Evolutionary conservation across 2,329 filamentous ascomycete genomes (phyloP), one percentile per base, ranked within the genome.

Genomic region (Lecanicillium sp.): DNA sequence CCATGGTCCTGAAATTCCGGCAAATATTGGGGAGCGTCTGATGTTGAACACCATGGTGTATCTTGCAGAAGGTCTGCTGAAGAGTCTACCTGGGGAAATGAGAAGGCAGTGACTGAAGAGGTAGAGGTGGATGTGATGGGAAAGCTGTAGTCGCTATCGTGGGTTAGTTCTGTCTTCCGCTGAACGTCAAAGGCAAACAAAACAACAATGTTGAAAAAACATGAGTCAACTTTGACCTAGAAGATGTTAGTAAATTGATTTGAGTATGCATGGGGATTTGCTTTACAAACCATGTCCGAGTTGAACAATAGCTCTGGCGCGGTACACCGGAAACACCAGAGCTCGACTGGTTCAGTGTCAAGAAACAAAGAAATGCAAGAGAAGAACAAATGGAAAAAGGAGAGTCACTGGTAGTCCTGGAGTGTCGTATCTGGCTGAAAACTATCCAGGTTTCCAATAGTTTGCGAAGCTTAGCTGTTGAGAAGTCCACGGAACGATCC

Each of bases 21-120:
- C 57, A 75, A 73, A 70, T 71, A 73, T 68, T 76, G 73, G 72
- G 70, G 52, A 54, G 71, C 71, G 70, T 78, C 73, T 65, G 62
- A 62, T 65, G 70, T 61, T 55, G 67, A 55, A 51, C 68, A 72
- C 73, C 73, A 78, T 54, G 70, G 63, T 56, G 70, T 65, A 63
- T 70, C 65, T 51, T 58, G 58, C 44, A 73, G 63, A 57, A 72
- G 67, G 66, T 74, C 72, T 55, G 68, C 51, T 57, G 70, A 63
- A 65, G 71, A 70, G 71, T 70, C 73, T 70, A 71, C 71, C 56
- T 75, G 71, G 68, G 68, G 67, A 60, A 70, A 74, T 62, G 71
- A 65, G 69, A 74, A 73, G 57, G 73, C 66, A 58, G 68, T 68
- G 48, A 61, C 60, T 41, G 67, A 54, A 59, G 55, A 63, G 52